These are phyloP conservation scores for Cyamopsis tetragonoloba DNA, from an alignment of 306 rosid genomes.

Conservation along the genomic window DNA sequence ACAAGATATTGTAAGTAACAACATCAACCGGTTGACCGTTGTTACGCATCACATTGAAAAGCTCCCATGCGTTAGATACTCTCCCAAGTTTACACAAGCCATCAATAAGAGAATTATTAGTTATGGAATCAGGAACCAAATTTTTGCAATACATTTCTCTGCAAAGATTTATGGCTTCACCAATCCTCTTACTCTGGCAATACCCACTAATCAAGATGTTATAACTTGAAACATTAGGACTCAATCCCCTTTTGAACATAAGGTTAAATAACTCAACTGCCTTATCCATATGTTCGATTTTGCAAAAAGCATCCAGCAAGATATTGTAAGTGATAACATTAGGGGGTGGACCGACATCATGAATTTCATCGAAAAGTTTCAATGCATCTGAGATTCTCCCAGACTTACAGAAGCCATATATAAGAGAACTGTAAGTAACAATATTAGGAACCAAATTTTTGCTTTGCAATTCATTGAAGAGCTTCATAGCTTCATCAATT, in stretches of 20 bases:
- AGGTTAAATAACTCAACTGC: conserved; percentile 21
- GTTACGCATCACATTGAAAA: conserved; percentile 24
- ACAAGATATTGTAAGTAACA: conserved; percentile 27
- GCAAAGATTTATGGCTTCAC: conserved; percentile 25
- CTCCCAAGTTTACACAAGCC: conserved; percentile 24
- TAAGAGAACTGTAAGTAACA: conserved; percentile 27
- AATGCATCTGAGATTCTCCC: conserved; percentile 14
- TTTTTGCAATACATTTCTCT: conserved; percentile 18
- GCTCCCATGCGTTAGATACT: conserved; percentile 26
- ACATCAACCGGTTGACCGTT: background rate
- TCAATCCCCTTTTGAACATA: conserved; percentile 23
- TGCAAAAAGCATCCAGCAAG: conserved; percentile 31
- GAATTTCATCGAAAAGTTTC: conserved; percentile 20
- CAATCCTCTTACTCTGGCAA: conserved; percentile 29
- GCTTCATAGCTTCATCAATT: conserved; percentile 31
- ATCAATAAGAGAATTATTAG: conserved; percentile 28
- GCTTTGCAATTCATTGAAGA: conserved; percentile 15
- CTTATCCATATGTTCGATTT: conserved; percentile 8
- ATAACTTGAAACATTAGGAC: conserved; percentile 22
- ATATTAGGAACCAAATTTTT: conserved; percentile 16
- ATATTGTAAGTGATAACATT: conserved; percentile 32
- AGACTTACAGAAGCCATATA: conserved; percentile 35
- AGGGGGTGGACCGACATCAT: conserved; percentile 20
- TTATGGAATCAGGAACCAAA: conserved; percentile 28
- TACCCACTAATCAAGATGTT: conserved; percentile 33